Conservation (phyloP, 257 asterid genomes). For the Perilla frutescens region DNA sequence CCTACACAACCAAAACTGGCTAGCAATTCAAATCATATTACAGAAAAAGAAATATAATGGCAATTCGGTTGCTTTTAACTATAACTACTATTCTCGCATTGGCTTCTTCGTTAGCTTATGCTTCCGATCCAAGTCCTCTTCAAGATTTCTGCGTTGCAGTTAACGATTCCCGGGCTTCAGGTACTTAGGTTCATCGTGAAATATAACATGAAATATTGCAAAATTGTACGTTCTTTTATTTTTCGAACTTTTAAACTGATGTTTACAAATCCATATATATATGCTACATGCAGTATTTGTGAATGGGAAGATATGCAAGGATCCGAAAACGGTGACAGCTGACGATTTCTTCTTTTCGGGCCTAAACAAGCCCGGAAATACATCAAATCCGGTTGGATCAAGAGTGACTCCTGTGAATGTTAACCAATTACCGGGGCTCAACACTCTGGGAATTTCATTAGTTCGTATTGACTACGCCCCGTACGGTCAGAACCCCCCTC, state of each 20-base stretch:
- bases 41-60: neutral
- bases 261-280: neutral
- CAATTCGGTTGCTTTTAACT: neutral
- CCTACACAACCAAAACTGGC: neutral
- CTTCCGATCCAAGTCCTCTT: slow-evolving; percentile 6
- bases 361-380: slow-evolving; percentile 34
- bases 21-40: too few species aligned
- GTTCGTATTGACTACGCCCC: slow-evolving; percentile 39
- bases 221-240: too few species aligned
- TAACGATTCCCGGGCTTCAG: neutral
- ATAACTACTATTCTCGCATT: neutral
- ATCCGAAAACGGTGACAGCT: slow-evolving; percentile 28
- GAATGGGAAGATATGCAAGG: slow-evolving; percentile 47
- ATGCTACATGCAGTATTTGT: slow-evolving; percentile 24
- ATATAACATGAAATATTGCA: too few species aligned
- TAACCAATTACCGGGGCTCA: slow-evolving; percentile 44
- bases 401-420: slow-evolving; percentile 32
- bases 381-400: slow-evolving; percentile 36
- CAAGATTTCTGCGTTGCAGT: slow-evolving; percentile 2
- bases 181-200: neutral
- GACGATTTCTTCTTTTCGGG: slow-evolving; percentile 42
- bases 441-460: slow-evolving; percentile 46
- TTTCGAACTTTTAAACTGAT: neutral
- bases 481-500: slow-evolving; percentile 41
- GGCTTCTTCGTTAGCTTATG: neutral